Conservation (phyloP, 805 yeast genomes). For the Clavispora asparagi region DNA sequence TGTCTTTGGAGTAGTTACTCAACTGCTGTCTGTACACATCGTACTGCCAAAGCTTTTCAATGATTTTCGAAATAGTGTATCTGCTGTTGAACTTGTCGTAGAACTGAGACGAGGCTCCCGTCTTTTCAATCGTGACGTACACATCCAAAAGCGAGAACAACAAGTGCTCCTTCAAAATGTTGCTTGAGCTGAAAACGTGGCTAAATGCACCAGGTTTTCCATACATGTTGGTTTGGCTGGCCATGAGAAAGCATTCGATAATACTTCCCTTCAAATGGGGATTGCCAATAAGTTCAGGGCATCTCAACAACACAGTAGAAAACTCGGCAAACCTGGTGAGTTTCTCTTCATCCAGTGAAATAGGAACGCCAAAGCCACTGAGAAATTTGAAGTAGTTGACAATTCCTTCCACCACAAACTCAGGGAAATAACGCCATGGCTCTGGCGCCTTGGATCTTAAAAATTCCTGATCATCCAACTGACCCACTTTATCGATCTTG, state of each 20-base stretch:
- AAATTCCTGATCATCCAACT: constrained; percentile 71
- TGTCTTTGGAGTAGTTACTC: constrained; percentile 56
- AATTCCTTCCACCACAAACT: constrained; percentile 77
- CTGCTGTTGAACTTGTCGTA: constrained; percentile 93
- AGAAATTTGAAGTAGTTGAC: constrained; percentile 65
- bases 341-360: constrained; percentile 48
- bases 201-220: constrained; percentile 74
- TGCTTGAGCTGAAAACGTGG: constrained; percentile 57
- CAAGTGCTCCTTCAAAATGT: constrained; percentile 57
- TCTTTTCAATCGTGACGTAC: constrained; percentile 91
- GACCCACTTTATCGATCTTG: constrained; percentile 56
- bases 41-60: constrained; percentile 79
- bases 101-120: constrained; percentile 92
- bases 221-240: constrained; percentile 51
- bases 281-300: constrained; percentile 80
- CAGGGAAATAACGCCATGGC: constrained; percentile 84
- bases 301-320: constrained; percentile 68
- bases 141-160: constrained; percentile 82
- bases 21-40: constrained; percentile 66
- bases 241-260: constrained; percentile 74
- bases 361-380: constrained; percentile 50
- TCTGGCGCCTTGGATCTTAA: constrained; percentile 59
- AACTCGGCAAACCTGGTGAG: constrained; percentile 61
- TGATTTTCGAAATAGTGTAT: constrained; percentile 75
- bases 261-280: constrained; percentile 89